Evolutionary conservation across 1,139 yeast species (phyloP).

Genomic region (Yamadazyma triangularis): DNA sequence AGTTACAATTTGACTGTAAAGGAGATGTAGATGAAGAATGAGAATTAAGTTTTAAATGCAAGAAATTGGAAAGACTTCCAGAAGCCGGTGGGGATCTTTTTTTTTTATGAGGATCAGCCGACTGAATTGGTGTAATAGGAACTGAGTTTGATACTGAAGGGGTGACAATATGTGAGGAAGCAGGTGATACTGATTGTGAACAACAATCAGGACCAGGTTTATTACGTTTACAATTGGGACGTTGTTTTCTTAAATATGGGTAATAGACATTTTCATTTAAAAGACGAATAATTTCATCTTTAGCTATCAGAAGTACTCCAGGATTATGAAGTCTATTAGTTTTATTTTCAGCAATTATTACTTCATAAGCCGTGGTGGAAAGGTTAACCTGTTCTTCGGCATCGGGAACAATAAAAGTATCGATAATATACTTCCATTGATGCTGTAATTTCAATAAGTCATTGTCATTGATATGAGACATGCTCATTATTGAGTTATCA

Average conservation of each 20-base stretch:
- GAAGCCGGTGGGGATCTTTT: not conserved
- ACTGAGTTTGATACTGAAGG: slow-evolving; percentile 1
- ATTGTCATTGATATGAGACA: slow-evolving; percentile 1
- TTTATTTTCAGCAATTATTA: slow-evolving; percentile 22
- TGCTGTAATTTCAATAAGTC: slow-evolving; percentile 3
- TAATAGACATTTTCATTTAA: slow-evolving; percentile 43
- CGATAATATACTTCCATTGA: slow-evolving; percentile 27
- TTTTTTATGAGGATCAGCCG: not conserved
- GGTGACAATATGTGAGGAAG: too few relatives aligned
- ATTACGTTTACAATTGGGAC: slow-evolving; percentile 1
- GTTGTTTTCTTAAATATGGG: slow-evolving; percentile 10
- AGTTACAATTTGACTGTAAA: not conserved
- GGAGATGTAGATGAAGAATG: not conserved
- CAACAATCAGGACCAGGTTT: too few relatives aligned
- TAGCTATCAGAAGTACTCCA: slow-evolving; percentile 32
- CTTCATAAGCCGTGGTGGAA: slow-evolving; percentile 28
- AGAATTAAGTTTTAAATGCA: not conserved
- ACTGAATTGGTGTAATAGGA: slow-evolving; percentile 1
- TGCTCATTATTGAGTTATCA: slow-evolving; percentile 2
- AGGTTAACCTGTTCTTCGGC: slow-evolving; percentile 45
- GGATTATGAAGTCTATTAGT: slow-evolving; percentile 16
- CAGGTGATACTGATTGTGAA: too few relatives aligned
- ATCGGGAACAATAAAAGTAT: slow-evolving; percentile 25
- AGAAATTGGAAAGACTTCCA: not conserved
- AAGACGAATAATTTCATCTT: slow-evolving; percentile 38